These are phyloP conservation scores for Huiozyma sinensis DNA, from an alignment of 805 yeast genomes.

Conservation along the genomic window DNA sequence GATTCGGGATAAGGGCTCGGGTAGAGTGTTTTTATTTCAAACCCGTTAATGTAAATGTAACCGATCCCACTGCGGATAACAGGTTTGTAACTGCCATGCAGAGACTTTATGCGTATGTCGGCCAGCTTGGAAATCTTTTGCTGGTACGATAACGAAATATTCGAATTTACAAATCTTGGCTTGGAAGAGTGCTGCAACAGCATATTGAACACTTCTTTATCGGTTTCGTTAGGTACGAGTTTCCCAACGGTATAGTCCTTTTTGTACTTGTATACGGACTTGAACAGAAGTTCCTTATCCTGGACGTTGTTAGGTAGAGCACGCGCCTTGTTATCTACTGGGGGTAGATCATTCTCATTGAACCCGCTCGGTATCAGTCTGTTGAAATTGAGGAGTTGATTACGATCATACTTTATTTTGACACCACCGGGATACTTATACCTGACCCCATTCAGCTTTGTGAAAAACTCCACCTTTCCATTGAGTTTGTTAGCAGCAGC, in stretches of 20 bases:
- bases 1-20: slow-evolving; percentile 89
- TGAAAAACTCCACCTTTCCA: slow-evolving; percentile 15
- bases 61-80: slow-evolving; percentile 34
- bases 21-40: slow-evolving; percentile 84
- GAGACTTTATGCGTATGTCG: background rate
- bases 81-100: background rate
- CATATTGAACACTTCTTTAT: slow-evolving; percentile 38
- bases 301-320: background rate
- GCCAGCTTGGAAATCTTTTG: slow-evolving; percentile 6
- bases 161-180: slow-evolving; percentile 30
- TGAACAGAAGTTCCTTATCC: slow-evolving; percentile 25
- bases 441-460: background rate
- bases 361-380: slow-evolving; percentile 4
- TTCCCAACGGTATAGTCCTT: slow-evolving; percentile 43
- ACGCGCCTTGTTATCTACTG: too few species aligned
- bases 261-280: slow-evolving; percentile 41
- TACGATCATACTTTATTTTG: slow-evolving; percentile 19
- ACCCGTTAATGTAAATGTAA: slow-evolving; percentile 58
- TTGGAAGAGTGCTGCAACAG: slow-evolving; percentile 32
- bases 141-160: slow-evolving; percentile 24
- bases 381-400: slow-evolving; percentile 16
- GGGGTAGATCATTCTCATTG: background rate
- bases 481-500: slow-evolving; percentile 14
- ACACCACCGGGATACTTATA: slow-evolving; percentile 6
- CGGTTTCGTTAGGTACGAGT: slow-evolving; percentile 49